Base-by-base conservation (phyloP, 306 rosid genomes). In the Clitoria ternatea region DNA sequence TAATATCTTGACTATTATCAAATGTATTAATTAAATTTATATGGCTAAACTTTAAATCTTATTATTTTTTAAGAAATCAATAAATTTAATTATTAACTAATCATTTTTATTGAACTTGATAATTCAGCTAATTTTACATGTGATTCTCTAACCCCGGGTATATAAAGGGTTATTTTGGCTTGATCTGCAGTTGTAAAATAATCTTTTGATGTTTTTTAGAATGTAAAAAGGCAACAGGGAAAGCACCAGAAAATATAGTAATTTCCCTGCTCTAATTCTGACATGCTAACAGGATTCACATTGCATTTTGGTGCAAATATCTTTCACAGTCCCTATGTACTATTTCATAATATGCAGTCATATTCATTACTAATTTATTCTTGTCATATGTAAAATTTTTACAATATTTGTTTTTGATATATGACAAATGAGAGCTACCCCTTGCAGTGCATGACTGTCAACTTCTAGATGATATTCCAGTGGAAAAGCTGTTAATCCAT, bases 401-500 rank as follows among this genome's bases (percentile, higher is more conserved):
- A n/a, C n/a, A n/a, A n/a, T n/a, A 4, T 17, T 63, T 39, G 4
- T 8, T 50, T 15, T 27, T 66, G 24, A 7, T 44, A 20, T 15
- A 5, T 40, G 18, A 27, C 15, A 64, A 40, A 55, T 61, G 22
- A 60, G 40, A 60, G 76, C 12, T 60, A 6, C 29, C 67, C 67
- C 7, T 74, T 73, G 82, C 85, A 88, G 98, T 90, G 73, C 96
- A 92, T 39, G 96, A 92, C 60, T 86, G 97, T 42, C 97, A 92
- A 54, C 76, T 92, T 77, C 96, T 92, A 33, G 93, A 90, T 69
- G 97, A 90, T 70, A 88, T 90, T 82, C 96, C 96, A 26, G 74
- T 76, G 40, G 93, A 90, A 74, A 90, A 90, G 82, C 85, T 90
- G 56, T 75, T 86, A 66, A 78, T 92, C 81, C 97, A 88, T 70